phyloP scores from a whole-genome alignment of 2,329 filamentous ascomycete species.

The Septoria linicola region DNA sequence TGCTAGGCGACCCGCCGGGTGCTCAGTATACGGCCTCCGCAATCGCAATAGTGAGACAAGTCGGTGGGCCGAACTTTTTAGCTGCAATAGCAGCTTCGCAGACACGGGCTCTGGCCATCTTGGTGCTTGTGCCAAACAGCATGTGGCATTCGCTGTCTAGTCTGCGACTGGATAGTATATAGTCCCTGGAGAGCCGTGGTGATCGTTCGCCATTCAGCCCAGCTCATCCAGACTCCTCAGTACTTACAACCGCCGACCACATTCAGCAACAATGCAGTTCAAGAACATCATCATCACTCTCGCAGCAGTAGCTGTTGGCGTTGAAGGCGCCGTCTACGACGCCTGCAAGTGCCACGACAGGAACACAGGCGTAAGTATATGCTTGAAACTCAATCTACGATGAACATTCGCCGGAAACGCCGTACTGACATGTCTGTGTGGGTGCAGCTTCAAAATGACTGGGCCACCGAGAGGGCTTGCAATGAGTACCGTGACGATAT shows the following conservation, averaged over 20 bases:
- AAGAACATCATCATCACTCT: slow-evolving; percentile 3
- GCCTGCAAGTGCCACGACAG: slow-evolving; percentile 1
- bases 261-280: slow-evolving; percentile 1
- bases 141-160: too few relatives aligned
- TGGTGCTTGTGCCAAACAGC: too few relatives aligned
- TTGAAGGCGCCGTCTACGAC: neutral
- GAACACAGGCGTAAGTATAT: neutral
- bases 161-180: neutral
- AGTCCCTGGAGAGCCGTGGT: neutral
- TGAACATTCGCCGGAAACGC: neutral
- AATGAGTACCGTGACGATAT: neutral
- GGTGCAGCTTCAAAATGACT: neutral
- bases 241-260: neutral
- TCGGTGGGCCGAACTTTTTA: neutral
- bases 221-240: neutral
- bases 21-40: neutral
- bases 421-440: neutral
- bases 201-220: neutral
- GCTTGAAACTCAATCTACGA: neutral
- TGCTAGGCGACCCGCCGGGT: neutral
- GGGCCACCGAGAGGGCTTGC: neutral
- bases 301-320: neutral
- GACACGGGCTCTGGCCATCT: neutral
- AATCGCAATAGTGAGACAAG: neutral
- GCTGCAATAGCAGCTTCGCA: neutral